Evolutionary conservation across 2,329 filamentous ascomycete species (phyloP).

Genomic region (Apiospora arundinis): DNA sequence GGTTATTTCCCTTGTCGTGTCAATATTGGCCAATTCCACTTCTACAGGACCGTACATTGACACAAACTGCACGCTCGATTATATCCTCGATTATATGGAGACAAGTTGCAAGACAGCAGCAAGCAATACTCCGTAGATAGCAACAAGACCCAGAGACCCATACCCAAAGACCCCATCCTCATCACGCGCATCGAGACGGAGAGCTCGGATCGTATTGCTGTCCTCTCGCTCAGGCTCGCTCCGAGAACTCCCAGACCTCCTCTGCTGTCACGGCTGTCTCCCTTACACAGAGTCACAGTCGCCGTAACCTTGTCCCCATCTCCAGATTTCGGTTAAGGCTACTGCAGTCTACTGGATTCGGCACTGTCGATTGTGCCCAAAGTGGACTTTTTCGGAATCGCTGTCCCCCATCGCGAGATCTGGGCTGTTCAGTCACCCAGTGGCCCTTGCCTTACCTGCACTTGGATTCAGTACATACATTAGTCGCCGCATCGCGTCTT

Average conservation of each 20-base stretch:
- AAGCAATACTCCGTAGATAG: not conserved
- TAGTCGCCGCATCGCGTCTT: constrained; percentile 8
- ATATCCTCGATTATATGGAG: constrained; percentile 18
- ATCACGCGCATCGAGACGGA: constrained; percentile 12
- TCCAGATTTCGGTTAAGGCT: constrained; percentile 1
- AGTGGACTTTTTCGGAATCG: constrained; percentile 8
- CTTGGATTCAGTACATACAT: constrained; percentile 10
- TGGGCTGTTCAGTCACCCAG: constrained; percentile 1
- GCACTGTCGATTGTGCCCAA: constrained; percentile 12
- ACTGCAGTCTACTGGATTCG: constrained; percentile 5
- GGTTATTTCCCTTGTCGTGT: not conserved
- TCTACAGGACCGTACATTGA: not conserved
- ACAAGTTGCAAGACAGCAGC: not conserved
- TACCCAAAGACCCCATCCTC: not conserved
- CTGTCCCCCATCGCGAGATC: constrained; percentile 20
- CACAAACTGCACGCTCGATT: not conserved
- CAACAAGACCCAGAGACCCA: not conserved
- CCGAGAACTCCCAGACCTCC: not conserved
- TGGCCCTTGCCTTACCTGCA: not conserved
- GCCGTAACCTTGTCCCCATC: not conserved
- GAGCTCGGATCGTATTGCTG: constrained; percentile 17
- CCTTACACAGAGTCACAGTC: not conserved
- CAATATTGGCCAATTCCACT: constrained; percentile 2
- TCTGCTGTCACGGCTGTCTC: not conserved
- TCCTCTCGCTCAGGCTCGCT: not conserved